phyloP scores from a whole-genome alignment of 2,329 filamentous ascomycete species.

The Fusarium musae region DNA sequence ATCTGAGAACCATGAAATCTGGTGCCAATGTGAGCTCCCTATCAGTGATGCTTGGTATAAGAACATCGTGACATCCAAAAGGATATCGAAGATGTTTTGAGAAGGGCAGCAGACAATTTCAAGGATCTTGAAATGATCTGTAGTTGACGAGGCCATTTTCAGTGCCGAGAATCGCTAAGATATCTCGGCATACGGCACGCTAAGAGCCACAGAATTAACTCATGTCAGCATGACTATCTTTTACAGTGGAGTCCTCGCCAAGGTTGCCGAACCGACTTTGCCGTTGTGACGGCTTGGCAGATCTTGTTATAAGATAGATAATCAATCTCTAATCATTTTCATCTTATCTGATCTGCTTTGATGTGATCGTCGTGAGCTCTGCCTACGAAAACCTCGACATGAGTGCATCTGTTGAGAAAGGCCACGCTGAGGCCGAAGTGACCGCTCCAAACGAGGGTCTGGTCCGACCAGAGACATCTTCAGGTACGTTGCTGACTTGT shows the following conservation, averaged over 20 bases:
- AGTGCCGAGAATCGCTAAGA: not conserved
- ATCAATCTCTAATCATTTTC: not conserved
- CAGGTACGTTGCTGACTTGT: not conserved
- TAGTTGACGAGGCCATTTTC: not conserved
- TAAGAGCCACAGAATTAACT: not conserved
- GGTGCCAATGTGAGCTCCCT: rapidly evolving
- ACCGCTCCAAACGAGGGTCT: not conserved
- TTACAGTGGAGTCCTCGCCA: not conserved
- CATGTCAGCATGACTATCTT: not conserved
- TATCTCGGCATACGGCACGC: not conserved
- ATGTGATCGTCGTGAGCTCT: not conserved
- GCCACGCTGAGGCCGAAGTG: not conserved
- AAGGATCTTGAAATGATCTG: rapidly evolving
- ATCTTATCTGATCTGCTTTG: not conserved
- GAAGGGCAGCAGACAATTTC: rapidly evolving
- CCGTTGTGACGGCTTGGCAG: not conserved
- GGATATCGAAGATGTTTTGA: not conserved
- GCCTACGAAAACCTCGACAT: not conserved
- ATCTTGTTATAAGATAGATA: conserved; percentile 5
- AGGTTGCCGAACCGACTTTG: not conserved
- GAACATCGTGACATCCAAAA: not conserved
- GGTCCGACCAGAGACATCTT: conserved; percentile 12
- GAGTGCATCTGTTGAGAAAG: not conserved
- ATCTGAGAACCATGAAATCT: not conserved
- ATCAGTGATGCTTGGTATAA: too few relatives aligned